These are phyloP conservation scores for Fomitopsis betulina DNA, from an alignment of 1,284 basidiomycete genomes.

Conservation along the genomic window DNA sequence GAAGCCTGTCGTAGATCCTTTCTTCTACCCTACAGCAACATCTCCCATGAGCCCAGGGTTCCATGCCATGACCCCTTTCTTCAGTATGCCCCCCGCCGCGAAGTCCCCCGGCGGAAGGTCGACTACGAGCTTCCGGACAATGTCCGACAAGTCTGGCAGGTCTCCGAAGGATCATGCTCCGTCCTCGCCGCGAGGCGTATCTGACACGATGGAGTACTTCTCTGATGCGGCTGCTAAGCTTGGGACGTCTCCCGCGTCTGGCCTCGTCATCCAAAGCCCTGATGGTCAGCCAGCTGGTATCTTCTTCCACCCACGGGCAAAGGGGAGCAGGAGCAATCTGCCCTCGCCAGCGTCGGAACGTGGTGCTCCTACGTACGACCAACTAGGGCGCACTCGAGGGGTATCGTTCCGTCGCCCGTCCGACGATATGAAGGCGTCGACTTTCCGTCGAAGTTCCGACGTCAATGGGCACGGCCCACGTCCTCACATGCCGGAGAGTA, in stretches of 20 bases:
- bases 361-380: neutral
- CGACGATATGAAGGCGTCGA: conserved; percentile 12
- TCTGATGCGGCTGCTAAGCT: conserved; percentile 69
- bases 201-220: conserved; percentile 87
- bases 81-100: conserved; percentile 33
- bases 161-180: conserved; percentile 53
- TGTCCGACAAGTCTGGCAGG: conserved; percentile 54
- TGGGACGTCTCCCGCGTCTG: conserved; percentile 76
- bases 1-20: conserved; percentile 83
- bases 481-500: neutral
- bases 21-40: conserved; percentile 90
- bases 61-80: conserved; percentile 37
- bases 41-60: conserved; percentile 73
- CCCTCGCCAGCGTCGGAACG: conserved; percentile 12
- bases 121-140: conserved; percentile 46
- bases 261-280: conserved; percentile 87
- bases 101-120: conserved; percentile 39
- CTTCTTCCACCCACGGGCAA: conserved; percentile 83
- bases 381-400: conserved; percentile 11
- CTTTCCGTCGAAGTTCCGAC: neutral
- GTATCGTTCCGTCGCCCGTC: conserved; percentile 16
- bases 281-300: conserved; percentile 93
- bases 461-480: conserved; percentile 11
- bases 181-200: conserved; percentile 68
- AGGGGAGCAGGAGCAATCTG: conserved; percentile 29